phyloP scores from a whole-genome alignment of 495 filamentous ascomycete species.

The Neurospora intermedia region DNA sequence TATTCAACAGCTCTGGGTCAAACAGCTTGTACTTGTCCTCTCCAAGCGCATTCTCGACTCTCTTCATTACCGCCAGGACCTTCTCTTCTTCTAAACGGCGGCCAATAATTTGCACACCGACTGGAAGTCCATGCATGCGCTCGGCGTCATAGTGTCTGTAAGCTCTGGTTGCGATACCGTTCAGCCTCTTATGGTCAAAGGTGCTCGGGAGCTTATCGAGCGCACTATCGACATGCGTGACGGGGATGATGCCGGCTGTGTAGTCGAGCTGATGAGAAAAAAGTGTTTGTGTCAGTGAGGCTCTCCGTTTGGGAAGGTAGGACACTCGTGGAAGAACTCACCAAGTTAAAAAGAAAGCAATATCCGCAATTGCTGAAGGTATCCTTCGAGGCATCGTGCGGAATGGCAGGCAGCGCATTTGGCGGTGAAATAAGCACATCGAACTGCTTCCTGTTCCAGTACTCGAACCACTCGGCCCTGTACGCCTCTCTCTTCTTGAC shows the following conservation, averaged over 20 bases:
- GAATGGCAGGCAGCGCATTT: constrained; percentile 84
- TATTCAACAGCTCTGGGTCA: constrained; percentile 27
- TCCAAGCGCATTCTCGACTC: constrained; percentile 63
- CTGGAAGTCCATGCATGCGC: constrained; percentile 79
- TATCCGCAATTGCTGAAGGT: constrained; percentile 87
- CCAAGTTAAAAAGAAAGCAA: constrained; percentile 89
- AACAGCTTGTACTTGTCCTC: constrained; percentile 54
- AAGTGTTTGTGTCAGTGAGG: neutral
- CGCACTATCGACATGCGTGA: constrained; percentile 68
- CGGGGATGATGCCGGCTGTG: constrained; percentile 70
- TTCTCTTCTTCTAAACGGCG: constrained; percentile 85
- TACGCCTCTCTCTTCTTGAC: constrained; percentile 68
- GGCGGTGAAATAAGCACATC: constrained; percentile 79
- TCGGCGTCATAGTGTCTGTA: constrained; percentile 80
- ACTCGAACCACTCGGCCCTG: constrained; percentile 66
- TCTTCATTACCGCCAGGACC: constrained; percentile 75
- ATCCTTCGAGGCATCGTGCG: constrained; percentile 76
- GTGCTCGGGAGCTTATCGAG: constrained; percentile 52
- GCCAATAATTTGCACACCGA: constrained; percentile 79
- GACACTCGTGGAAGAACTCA: constrained; percentile 21
- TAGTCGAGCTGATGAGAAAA: constrained; percentile 58
- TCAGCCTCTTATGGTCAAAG: constrained; percentile 52
- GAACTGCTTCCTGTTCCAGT: constrained; percentile 61
- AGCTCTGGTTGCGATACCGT: constrained; percentile 70
- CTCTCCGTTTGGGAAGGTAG: constrained; percentile 1